Conservation (phyloP, 176 grass and related monocot species). For the Tillandsia leiboldiana region DNA sequence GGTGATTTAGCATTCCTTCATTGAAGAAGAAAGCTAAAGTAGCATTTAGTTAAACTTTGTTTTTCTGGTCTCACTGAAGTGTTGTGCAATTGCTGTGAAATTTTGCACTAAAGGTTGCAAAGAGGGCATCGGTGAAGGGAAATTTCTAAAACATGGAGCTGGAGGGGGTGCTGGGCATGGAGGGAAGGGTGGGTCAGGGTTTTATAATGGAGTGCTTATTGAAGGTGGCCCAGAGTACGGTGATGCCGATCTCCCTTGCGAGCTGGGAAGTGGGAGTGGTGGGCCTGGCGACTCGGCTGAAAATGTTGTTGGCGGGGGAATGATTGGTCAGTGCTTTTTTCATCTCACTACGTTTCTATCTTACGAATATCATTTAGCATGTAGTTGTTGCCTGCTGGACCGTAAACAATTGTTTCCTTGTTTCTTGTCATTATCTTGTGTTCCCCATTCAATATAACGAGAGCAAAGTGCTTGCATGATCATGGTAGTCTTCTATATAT, state of each 20-base stretch:
- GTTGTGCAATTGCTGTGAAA: constrained; percentile 17
- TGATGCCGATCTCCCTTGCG: constrained; percentile 86
- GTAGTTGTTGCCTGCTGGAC: neutral
- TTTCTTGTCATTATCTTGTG: neutral
- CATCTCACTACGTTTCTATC: constrained; percentile 2
- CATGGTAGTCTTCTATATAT: neutral
- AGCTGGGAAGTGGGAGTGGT: constrained; percentile 87
- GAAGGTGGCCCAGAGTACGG: constrained; percentile 66
- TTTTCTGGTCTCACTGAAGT: constrained; percentile 13
- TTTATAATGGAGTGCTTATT: constrained; percentile 73
- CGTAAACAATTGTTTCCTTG: neutral
- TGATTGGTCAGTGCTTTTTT: constrained; percentile 62
- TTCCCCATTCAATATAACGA: neutral
- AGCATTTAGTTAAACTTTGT: neutral
- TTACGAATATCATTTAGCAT: neutral
- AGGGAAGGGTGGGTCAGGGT: constrained; percentile 61
- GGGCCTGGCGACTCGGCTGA: constrained; percentile 49
- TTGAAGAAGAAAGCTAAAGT: neutral
- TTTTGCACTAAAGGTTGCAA: constrained; percentile 60
- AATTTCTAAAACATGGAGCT: constrained; percentile 72
- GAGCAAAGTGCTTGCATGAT: neutral
- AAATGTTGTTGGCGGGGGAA: constrained; percentile 71
- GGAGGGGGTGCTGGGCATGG: constrained; percentile 93
- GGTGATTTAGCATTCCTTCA: constrained; percentile 63
- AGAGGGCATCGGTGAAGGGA: constrained; percentile 84